Evolutionary conservation across 179 eudicot genomes (phyloP), one percentile per base, ranked within the genome.

Genomic region (Vitellaria paradoxa): DNA sequence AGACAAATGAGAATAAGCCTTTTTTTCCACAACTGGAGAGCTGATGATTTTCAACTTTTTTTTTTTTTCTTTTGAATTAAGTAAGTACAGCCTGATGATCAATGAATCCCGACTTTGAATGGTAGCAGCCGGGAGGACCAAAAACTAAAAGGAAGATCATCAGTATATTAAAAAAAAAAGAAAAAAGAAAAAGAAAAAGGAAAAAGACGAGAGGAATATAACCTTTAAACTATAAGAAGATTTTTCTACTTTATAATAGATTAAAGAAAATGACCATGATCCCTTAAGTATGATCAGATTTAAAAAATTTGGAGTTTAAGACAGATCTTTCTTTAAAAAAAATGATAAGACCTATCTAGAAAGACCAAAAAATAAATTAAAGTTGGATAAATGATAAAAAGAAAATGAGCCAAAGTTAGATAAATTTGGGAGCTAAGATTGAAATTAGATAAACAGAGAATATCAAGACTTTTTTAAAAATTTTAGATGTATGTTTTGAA

Each of bases 211-310:
- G 50, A 75, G 9, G 59, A 75, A 63, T 63, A 46, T 21, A 49
- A 75, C 50, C 78, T 75, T 75, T 75, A 26, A 75, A 72, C 62
- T 26, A 73, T 64, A 75, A 42, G 1, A 75, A 64, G 78, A 50
- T 40, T 49, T 66, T 75, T 61, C 5, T 37, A 50, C 70, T 75
- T 75, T 64, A 9, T 7, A 50, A 8, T 18, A 42, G 45, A 42
- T 42, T 42, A 42, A 3, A 65, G 50, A 75, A 57, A 13, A 50
- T 49, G 62, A 75, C 30, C 18, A 24, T 65, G 24, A 52, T 57
- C 59, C 60, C 37, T 24, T 2, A 42, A 42, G 5, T 42, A 42
- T 0, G 45, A 4, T 42, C 45, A 0, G 45, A 42, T 5, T 5
- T 42, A 42, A 42, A 42, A 42, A 42, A 42, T 42, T 42, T 42